Evolutionary conservation across 805 yeast species (phyloP).

Genomic region (Pichia kluyveri): DNA sequence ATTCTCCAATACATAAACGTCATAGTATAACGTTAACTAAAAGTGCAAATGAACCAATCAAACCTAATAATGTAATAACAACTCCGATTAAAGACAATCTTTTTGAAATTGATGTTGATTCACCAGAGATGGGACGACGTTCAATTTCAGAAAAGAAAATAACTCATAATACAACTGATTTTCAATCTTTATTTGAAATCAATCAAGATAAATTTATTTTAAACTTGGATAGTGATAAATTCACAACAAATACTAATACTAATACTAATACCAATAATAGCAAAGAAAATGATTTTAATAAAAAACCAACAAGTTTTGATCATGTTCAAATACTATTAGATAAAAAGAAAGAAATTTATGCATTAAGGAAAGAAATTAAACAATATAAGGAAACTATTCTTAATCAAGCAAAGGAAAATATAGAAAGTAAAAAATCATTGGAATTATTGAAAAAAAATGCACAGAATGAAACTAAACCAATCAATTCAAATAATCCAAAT

Average conservation of each 20-base stretch:
- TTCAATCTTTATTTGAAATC: not conserved
- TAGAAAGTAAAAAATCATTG: not conserved
- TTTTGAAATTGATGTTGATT: constrained; percentile 5
- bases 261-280: not conserved
- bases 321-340: constrained; percentile 3
- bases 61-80: too few species aligned
- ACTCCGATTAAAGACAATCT: not conserved
- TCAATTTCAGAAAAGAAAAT: constrained; percentile 1
- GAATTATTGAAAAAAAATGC: not conserved
- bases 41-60: not conserved
- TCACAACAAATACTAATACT: not conserved
- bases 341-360: constrained; percentile 6
- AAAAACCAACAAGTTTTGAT: not conserved
- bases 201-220: not conserved
- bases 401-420: constrained; percentile 5
- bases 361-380: constrained; percentile 14
- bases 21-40: not conserved
- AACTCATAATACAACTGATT: not conserved
- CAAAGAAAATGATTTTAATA: not conserved
- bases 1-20: constrained; percentile 18
- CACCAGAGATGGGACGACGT: constrained; percentile 21
- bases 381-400: constrained; percentile 13
- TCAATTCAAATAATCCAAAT: not conserved
- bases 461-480: not conserved
- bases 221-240: not conserved